These are phyloP conservation scores for Neurospora africana DNA, from an alignment of 495 filamentous ascomycete species.

Conservation along the genomic window DNA sequence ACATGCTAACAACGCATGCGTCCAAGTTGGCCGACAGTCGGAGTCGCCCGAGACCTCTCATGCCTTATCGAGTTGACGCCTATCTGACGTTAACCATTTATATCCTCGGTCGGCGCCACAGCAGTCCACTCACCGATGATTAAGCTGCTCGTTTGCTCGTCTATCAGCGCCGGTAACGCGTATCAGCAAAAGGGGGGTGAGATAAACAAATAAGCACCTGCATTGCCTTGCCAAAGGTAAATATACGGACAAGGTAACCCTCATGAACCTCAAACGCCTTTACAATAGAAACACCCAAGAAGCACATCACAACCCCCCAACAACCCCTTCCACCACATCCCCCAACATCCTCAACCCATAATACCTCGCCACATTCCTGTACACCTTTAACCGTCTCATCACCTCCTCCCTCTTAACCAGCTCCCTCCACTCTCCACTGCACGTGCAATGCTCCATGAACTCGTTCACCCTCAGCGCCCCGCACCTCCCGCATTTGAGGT, in stretches of 20 bases:
- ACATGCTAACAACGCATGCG: too few species aligned
- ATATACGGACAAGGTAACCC: not conserved
- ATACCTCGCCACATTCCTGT: slow-evolving; percentile 60
- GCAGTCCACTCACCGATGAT: not conserved
- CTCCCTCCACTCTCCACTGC: slow-evolving; percentile 71
- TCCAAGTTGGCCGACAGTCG: too few species aligned
- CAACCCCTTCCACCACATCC: slow-evolving; percentile 56
- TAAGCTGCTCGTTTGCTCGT: too few species aligned
- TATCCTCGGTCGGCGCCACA: not conserved
- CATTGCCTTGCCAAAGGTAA: not conserved
- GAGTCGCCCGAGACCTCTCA: not conserved
- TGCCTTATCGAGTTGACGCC: not conserved
- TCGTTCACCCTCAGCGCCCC: slow-evolving; percentile 65
- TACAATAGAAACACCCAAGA: not conserved
- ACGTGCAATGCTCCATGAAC: slow-evolving; percentile 94
- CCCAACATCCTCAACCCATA: slow-evolving; percentile 75
- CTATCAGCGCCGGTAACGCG: not conserved
- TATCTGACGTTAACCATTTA: not conserved
- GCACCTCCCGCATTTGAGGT: slow-evolving; percentile 73
- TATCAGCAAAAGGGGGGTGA: not conserved
- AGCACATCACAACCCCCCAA: slow-evolving; percentile 22
- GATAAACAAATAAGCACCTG: not conserved
- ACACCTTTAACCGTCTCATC: slow-evolving; percentile 52
- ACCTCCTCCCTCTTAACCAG: slow-evolving; percentile 63
- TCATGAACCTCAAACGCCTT: not conserved